These are phyloP conservation scores for Spathaspora sp. DNA, from an alignment of 1,139 yeast species.

Conservation along the genomic window DNA sequence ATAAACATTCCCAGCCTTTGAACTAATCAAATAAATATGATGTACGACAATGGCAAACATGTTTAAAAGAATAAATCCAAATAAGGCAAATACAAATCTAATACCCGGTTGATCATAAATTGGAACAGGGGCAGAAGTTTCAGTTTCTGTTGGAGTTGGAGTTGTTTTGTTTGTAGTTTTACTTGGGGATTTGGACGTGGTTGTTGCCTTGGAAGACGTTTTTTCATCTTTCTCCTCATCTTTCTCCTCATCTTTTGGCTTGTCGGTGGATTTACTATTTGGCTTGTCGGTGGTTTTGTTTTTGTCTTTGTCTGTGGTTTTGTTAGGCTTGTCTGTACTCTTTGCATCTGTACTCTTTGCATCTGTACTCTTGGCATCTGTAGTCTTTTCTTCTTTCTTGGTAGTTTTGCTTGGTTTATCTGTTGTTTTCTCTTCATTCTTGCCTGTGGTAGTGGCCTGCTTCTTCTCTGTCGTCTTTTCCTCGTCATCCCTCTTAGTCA, in stretches of 20 bases:
- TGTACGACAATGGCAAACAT: slow-evolving; percentile 37
- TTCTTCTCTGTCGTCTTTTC: neutral
- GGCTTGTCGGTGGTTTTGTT: slow-evolving; percentile 6
- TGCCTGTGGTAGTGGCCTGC: neutral
- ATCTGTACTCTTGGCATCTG: neutral
- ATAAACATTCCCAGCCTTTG: slow-evolving; percentile 32
- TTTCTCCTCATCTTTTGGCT: neutral
- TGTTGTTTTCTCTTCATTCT: neutral
- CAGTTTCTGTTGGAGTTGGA: neutral
- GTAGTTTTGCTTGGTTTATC: neutral
- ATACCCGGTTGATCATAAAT: slow-evolving; percentile 20
- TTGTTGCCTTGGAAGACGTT: slow-evolving; percentile 2
- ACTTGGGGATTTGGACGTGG: neutral
- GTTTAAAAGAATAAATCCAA: slow-evolving; percentile 31
- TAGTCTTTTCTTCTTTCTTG: neutral
- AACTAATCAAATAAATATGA: slow-evolving; percentile 31
- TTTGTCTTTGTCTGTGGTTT: slow-evolving; percentile 3
- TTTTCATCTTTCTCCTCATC: neutral
- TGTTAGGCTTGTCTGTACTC: slow-evolving; percentile 2
- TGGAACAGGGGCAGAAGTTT: slow-evolving; percentile 8
- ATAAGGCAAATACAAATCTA: slow-evolving; percentile 29
- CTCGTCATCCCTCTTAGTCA: neutral
- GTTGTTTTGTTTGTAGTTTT: slow-evolving; percentile 4
- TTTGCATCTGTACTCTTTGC: neutral
- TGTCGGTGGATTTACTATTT: slow-evolving; percentile 3